Conservation (phyloP, 768 basidiomycete genomes). For the Saitozyma podzolica region DNA sequence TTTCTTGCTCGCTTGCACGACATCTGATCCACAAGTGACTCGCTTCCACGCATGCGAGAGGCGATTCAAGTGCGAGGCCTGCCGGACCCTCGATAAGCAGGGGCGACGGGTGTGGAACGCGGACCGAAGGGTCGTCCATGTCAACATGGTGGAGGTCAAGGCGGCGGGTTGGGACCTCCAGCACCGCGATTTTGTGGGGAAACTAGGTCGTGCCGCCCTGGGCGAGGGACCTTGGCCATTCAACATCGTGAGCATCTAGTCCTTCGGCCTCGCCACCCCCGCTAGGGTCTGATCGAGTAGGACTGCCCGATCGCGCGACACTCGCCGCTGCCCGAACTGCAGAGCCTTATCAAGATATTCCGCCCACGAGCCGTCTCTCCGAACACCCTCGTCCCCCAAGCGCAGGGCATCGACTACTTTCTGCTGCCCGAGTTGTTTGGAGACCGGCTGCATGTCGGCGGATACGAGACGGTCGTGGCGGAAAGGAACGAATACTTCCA, state of each 20-base stretch:
- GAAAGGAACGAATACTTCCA: conserved; percentile 29
- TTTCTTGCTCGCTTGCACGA: conserved; percentile 28
- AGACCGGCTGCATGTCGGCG: conserved; percentile 58
- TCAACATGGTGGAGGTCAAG: conserved; percentile 79
- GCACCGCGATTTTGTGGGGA: conserved; percentile 57
- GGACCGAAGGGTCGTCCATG: conserved; percentile 64
- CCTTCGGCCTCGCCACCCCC: background rate
- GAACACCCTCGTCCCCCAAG: conserved; percentile 66
- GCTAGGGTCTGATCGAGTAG: conserved; percentile 11
- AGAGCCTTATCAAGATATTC: conserved; percentile 76
- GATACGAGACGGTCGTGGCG: conserved; percentile 19
- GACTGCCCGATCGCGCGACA: conserved; percentile 69
- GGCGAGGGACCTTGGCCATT: conserved; percentile 56
- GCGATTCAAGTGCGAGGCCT: conserved; percentile 63
- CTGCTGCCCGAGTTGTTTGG: conserved; percentile 70
- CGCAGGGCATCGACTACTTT: conserved; percentile 68
- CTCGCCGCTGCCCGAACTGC: conserved; percentile 82
- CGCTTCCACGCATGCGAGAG: conserved; percentile 95
- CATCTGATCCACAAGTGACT: conserved; percentile 54
- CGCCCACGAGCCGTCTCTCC: conserved; percentile 74
- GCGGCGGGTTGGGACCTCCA: conserved; percentile 60
- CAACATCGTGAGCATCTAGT: conserved; percentile 60
- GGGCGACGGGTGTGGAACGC: conserved; percentile 49
- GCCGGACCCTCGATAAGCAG: conserved; percentile 31
- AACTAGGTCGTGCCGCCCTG: conserved; percentile 47